Base-by-base conservation (phyloP, 2,329 filamentous ascomycete species). In the Stemphylium lycopersici region DNA sequence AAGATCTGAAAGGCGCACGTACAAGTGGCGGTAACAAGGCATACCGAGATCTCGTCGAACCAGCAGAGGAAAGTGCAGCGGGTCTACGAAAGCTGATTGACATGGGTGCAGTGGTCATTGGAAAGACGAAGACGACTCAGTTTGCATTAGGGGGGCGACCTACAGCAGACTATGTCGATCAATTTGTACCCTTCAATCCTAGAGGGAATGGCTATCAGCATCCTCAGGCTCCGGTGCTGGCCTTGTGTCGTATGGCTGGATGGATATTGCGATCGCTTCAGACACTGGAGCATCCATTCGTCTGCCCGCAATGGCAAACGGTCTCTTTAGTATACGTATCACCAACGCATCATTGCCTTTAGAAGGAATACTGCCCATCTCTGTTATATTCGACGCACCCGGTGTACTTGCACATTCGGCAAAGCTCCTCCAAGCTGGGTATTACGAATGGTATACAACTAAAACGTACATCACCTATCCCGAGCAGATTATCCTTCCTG, bases 181-280 rank as follows among this genome's bases (percentile, higher is more conserved):
- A 24, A 18, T 62, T 5, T 43, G 37, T 3, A 65, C 62, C 2
- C 22, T 24, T 24, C 22, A 24, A 24, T 6, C 22, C 22, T 24
- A 24, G 22, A 24, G 22, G 22, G 22, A 6, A 52, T 47, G 67
- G 68, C 3, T 71, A 64, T 38, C 61, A 60, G 31, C 15, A 53
- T 18, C 57, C 61, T 7, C 39, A 48, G 12, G 58, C 18, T 53
- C 46, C 2, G 61, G 52, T 0, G 55, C 52, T 7, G 58, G 46
- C 12, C 24, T 59, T 2, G 58, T 58, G 2, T 47, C 55, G 2
- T 66, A 65, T 12, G 31, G 53, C n/a, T 67, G 58, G 55, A 39
- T 65, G 6, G 63, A 65, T 32, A 47, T 62, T n/a, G 58, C 52
- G 3, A 53, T 47, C 11, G 22, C 55, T 22, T 52, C 49, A 7